These are phyloP conservation scores for Pythium aphanidermatum DNA, from an alignment of 352 stramenopile genomes.

Conservation along the genomic window DNA sequence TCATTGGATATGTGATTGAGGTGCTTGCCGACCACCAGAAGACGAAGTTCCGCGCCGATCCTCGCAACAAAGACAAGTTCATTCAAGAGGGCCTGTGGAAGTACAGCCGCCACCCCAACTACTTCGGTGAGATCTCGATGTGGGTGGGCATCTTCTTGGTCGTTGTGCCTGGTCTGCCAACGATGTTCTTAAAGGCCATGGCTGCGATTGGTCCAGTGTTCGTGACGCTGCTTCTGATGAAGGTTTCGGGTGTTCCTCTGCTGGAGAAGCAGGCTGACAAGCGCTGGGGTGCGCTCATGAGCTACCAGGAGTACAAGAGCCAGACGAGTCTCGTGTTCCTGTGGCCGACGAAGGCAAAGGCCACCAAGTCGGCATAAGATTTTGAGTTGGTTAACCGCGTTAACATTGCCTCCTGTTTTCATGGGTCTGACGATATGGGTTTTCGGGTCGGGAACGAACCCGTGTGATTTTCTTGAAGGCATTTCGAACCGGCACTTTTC, in stretches of 20 bases:
- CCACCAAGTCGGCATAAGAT: neutral
- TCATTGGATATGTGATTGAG: slow-evolving; percentile 64
- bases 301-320: slow-evolving; percentile 79
- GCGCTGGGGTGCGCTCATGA: slow-evolving; percentile 49
- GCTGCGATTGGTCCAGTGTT: slow-evolving; percentile 62
- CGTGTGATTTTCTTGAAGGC: neutral
- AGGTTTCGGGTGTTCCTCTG: slow-evolving; percentile 67
- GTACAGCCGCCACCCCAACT: slow-evolving; percentile 92
- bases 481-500: too few relatives aligned
- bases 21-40: slow-evolving; percentile 80
- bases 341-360: slow-evolving; percentile 11
- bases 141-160: slow-evolving; percentile 71
- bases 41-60: slow-evolving; percentile 58
- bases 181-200: slow-evolving; percentile 21
- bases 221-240: slow-evolving; percentile 60
- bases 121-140: slow-evolving; percentile 90
- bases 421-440: neutral
- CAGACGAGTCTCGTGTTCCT: slow-evolving; percentile 60
- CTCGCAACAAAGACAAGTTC: slow-evolving; percentile 68
- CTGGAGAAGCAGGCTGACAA: slow-evolving; percentile 71
- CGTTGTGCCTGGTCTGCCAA: slow-evolving; percentile 37
- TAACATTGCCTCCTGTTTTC: too few relatives aligned
- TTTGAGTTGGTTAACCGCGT: too few relatives aligned
- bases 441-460: neutral
- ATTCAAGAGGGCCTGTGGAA: slow-evolving; percentile 79